Base-by-base conservation (phyloP, 495 filamentous ascomycete genomes). In the Parachaetomium inaequale region DNA sequence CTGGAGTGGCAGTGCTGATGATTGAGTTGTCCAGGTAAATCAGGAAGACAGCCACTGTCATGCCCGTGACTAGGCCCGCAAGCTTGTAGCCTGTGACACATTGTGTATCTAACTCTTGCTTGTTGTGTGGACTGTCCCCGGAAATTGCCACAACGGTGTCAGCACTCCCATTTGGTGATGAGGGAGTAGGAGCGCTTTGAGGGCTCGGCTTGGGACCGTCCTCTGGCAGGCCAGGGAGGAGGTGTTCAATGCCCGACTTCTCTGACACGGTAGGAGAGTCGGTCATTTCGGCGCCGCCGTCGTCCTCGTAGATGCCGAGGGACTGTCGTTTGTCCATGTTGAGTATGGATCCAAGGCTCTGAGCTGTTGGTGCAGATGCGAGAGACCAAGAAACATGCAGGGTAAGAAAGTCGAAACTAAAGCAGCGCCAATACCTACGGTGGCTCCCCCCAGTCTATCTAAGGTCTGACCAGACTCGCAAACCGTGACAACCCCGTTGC, bases 41-140 rank as follows among this genome's bases (percentile, higher is more conserved):
- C n/a, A 47, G 43, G 43, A 47, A 47, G 17, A 47, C 11, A 3
- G 21, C 21, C 11, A 47, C 43, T 14, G 43, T 47, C 43, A 47
- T 47, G 3, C 43, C 43, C 17, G 19, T 47, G 6, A 47, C 43
- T 2, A 47, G 43, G n/a, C 43, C 43, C n/a, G 43, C 43, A 2
- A 47, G 43, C 43, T 47, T 47, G 43, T 47, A 47, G 43, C 43
- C 43, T 7, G 43, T 47, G n/a, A 47, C 19, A 47, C 21, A 47
- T 47, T 25, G 43, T 12, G 19, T 7, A 23, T 47, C 43, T 4
- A 4, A 21, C 3, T 47, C 43, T 47, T 21, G n/a, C n/a, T 47
- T 47, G 43, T 15, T 21, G n/a, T 25, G n/a, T 14, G 21, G 43
- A 47, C 43, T 47, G 11, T 25, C 43, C 43, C n/a, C n/a, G 21